Evolutionary conservation across 306 rosid species (phyloP), one percentile per base, ranked within the genome.

Genomic region (Lathyrus sativus): DNA sequence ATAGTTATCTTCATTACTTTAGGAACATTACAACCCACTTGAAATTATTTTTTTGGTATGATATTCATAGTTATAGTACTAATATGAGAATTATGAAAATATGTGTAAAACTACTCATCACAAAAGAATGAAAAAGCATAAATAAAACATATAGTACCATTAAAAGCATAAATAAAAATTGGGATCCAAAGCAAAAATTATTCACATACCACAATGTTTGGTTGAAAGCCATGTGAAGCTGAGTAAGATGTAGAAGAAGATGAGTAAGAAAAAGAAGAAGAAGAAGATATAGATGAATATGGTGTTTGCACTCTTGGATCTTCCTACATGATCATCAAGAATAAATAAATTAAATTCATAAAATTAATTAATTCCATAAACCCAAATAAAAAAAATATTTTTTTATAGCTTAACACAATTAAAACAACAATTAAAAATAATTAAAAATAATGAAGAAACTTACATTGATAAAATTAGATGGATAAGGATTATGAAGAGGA

Each of bases 161-260:
- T 48, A 59, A 72, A 62, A 57, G 73, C 50, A 65, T 57, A 51
- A 70, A 74, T 49, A 53, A 29, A 35, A 48, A 46, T 54, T 41
- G 37, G 41, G 41, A 73, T 71, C 62, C 41, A 57, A 79, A 78
- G 77, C 35, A 62, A 58, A 53, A 57, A 74, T 41, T 11, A 56
- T 56, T 56, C 24, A 80, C 81, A 38, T 80, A 93, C 96, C 96
- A 68, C 74, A 65, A 81, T 80, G 80, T 84, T 91, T 59, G 91
- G 83, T 50, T 85, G 96, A 84, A 87, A 87, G 45, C 83, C 85
- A 74, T 87, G 81, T 53, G 96, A 81, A 60, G 90, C 26, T 26
- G 96, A 77, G 56, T 92, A 84, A 3, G 98, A 79, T 22, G 91
- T 77, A n/a, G 91, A 86, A n/a, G 96, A 76, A 5, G 96, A 76